Base-by-base conservation (phyloP, 768 basidiomycete genomes). In the Collybiopsis luxurians region DNA sequence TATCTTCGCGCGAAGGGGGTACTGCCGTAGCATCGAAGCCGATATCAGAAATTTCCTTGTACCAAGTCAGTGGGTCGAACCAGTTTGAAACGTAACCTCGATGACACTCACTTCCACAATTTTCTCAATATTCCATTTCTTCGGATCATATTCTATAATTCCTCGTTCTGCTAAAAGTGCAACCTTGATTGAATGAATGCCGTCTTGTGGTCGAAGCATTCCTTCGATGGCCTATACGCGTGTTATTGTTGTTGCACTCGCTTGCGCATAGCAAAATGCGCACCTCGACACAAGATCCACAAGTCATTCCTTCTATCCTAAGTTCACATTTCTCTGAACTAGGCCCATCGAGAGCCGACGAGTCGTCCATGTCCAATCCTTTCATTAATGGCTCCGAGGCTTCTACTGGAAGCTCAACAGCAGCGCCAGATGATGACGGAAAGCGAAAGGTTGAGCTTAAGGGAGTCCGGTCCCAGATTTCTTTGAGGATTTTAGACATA, bases 131-230 rank as follows among this genome's bases (percentile, higher is more conserved):
- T 79, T 82, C 97, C 97, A 99, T n/a, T 74, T 66, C 0, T 74
- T 66, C 1, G 91, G 84, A 64, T 98, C 94, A 64, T 89, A 99
- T 68, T 96, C 94, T 61, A 99, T 75, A 45, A 92, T 81, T 3
- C 87, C 96, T 13, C 96, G 86, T 70, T 99, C 96, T 12, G 97
- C 93, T 24, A 99, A 81, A n/a, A 99, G 80, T 23, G 95, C 95
- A n/a, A 99, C 95, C 67, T 94, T 93, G 59, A 97, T 74, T 11
- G 88, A 90, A 59, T 85, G 73, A 50, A 99, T 95, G n/a, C 97
- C 97, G n/a, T 84, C 74, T 69, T 95, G 92, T 17, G 76, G 77
- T 65, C 86, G 78, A 21, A 96, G 80, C 77, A 89, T 89, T 39
- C 86, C 84, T 68, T 96, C 94, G 56, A 95, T 95, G 13, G 90